phyloP scores from a whole-genome alignment of 2,329 filamentous ascomycete species.

The Colletotrichum melonis region DNA sequence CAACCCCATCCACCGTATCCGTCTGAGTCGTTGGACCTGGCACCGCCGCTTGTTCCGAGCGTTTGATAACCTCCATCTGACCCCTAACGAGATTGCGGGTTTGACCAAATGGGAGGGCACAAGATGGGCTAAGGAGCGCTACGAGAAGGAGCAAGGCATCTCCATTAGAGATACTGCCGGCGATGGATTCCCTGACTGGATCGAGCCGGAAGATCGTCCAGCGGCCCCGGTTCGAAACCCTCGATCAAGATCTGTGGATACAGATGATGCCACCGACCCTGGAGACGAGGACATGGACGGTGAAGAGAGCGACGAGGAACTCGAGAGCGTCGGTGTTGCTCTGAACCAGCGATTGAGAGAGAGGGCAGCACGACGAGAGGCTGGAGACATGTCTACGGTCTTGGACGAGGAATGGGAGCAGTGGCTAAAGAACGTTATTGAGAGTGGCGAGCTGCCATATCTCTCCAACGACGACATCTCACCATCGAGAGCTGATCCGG shows the following conservation, averaged over 20 bases:
- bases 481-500: conserved; percentile 47
- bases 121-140: conserved; percentile 84
- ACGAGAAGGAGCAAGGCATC: conserved; percentile 79
- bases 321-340: conserved; percentile 70
- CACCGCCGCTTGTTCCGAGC: conserved; percentile 81
- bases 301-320: conserved; percentile 65
- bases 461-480: conserved; percentile 55
- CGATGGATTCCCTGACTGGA: conserved; percentile 74
- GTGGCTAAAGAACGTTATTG: conserved; percentile 77
- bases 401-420: conserved; percentile 81
- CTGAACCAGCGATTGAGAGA: conserved; percentile 74
- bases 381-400: conserved; percentile 67
- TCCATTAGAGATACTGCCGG: conserved; percentile 77
- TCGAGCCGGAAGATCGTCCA: conserved; percentile 53
- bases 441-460: conserved; percentile 67
- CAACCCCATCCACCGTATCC: conserved; percentile 77
- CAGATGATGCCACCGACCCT: conserved; percentile 16
- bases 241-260: conserved; percentile 26
- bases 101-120: conserved; percentile 88
- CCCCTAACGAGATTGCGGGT: conserved; percentile 74
- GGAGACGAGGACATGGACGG: conserved; percentile 54
- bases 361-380: conserved; percentile 71
- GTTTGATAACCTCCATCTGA: conserved; percentile 77
- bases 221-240: conserved; percentile 20
- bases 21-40: conserved; percentile 82